Percentiles rank a stretch among this genome's conserved stretches.
phyloP scores from a whole-genome alignment of 768 basidiomycete species.

The Auriscalpium vulgare region DNA sequence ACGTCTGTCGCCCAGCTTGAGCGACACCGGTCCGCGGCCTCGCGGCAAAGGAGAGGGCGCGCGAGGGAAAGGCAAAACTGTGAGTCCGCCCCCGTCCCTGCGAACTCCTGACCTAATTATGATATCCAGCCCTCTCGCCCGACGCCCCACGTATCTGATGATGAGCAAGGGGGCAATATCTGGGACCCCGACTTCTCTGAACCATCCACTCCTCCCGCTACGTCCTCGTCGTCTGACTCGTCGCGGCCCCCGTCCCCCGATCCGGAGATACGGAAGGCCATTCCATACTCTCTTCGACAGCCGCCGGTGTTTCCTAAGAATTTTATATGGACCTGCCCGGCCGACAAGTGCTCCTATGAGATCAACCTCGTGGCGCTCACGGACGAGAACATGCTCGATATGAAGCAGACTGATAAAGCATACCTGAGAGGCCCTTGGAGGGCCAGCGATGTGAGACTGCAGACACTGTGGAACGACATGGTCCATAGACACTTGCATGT shows the following conservation, averaged over 20 bases:
- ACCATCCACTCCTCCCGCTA: conserved; percentile 36
- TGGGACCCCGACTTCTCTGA: conserved; percentile 57
- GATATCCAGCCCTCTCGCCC: too few relatives aligned
- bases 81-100: too few relatives aligned
- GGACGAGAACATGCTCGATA: conserved; percentile 21
- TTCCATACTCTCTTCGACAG: conserved; percentile 30
- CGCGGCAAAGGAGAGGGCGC: too few relatives aligned
- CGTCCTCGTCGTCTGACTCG: conserved; percentile 26
- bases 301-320: conserved; percentile 34
- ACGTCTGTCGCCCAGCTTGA: too few relatives aligned
- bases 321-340: conserved; percentile 47
- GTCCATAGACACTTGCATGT: conserved; percentile 16
- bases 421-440: neutral
- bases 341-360: conserved; percentile 31
- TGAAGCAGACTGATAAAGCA: too few relatives aligned
- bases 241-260: conserved; percentile 17
- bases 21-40: too few relatives aligned
- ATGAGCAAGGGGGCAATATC: too few relatives aligned
- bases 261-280: conserved; percentile 16
- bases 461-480: conserved; percentile 14
- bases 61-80: too few relatives aligned
- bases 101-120: too few relatives aligned
- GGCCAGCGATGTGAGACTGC: conserved; percentile 3
- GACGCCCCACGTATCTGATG: too few relatives aligned
- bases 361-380: conserved; percentile 40